Conservation (phyloP, 345 rosid species). For the Schrenkiella parvula region DNA sequence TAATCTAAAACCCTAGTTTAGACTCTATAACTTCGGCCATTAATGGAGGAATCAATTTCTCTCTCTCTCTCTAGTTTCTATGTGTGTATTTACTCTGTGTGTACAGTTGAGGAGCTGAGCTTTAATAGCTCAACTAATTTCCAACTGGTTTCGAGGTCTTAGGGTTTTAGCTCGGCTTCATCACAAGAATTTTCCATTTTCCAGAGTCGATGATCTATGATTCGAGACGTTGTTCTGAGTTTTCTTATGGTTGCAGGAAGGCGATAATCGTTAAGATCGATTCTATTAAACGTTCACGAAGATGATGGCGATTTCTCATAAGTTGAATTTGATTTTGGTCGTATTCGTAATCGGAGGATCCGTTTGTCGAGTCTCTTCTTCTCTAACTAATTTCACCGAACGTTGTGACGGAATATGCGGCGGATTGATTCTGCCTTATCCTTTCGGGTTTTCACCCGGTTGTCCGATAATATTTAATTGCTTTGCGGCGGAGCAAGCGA, state of each 20-base stretch:
- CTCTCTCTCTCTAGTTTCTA: not conserved
- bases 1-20: not conserved
- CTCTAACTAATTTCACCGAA: not conserved
- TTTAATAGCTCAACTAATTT: constrained; percentile 29
- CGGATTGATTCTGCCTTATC: constrained; percentile 34
- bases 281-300: not conserved
- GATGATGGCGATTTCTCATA: constrained; percentile 12
- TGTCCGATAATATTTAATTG: constrained; percentile 54
- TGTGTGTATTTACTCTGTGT: constrained; percentile 21
- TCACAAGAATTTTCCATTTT: not conserved
- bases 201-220: not conserved
- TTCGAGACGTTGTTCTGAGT: not conserved
- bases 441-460: constrained; percentile 65
- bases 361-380: not conserved
- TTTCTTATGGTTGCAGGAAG: constrained; percentile 12
- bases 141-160: constrained; percentile 18
- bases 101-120: constrained; percentile 27
- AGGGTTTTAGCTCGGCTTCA: constrained; percentile 26
- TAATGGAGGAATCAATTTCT: constrained; percentile 24
- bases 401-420: constrained; percentile 37
- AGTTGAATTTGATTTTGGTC: constrained; percentile 9
- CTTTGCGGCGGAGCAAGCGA: not conserved
- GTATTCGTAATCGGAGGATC: constrained; percentile 11
- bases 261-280: constrained; percentile 3
- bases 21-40: constrained; percentile 16